These are phyloP conservation scores for Verbena officinalis DNA, from an alignment of 257 asterid genomes.

Conservation along the genomic window DNA sequence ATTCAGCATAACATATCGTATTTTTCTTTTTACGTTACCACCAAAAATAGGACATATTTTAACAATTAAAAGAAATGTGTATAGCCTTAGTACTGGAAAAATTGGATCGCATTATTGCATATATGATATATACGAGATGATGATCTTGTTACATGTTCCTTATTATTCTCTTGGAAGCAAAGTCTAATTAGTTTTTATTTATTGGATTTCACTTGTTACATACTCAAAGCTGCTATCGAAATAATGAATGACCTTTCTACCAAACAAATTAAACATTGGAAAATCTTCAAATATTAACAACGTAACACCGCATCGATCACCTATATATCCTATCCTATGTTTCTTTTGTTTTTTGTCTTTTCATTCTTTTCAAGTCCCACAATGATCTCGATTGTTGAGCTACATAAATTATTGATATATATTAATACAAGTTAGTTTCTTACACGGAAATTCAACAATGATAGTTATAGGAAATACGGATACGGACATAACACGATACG, in stretches of 20 bases:
- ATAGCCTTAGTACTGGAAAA: too few species aligned
- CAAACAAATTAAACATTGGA: constrained; percentile 51
- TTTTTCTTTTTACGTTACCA: too few species aligned
- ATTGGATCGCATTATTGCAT: too few species aligned
- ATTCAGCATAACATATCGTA: too few species aligned
- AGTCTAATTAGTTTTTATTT: constrained; percentile 37
- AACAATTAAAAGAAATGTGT: too few species aligned
- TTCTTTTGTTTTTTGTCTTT: constrained; percentile 21
- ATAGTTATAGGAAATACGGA: too few species aligned
- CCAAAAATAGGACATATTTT: too few species aligned
- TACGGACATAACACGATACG: too few species aligned
- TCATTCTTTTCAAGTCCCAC: constrained; percentile 9
- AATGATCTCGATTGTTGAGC: not conserved
- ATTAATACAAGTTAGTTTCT: not conserved
- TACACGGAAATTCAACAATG: not conserved
- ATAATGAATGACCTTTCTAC: constrained; percentile 42
- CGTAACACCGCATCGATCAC: constrained; percentile 17
- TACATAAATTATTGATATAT: constrained; percentile 7
- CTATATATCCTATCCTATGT: constrained; percentile 13
- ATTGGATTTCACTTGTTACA: constrained; percentile 48
- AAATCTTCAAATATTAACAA: constrained; percentile 12
- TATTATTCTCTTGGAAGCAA: constrained; percentile 60
- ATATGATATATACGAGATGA: too few species aligned
- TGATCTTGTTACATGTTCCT: too few species aligned
- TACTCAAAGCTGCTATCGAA: constrained; percentile 54